These are phyloP conservation scores for Pyropia haitanensis DNA, from an alignment of 23 red algal species.

Conservation along the genomic window DNA sequence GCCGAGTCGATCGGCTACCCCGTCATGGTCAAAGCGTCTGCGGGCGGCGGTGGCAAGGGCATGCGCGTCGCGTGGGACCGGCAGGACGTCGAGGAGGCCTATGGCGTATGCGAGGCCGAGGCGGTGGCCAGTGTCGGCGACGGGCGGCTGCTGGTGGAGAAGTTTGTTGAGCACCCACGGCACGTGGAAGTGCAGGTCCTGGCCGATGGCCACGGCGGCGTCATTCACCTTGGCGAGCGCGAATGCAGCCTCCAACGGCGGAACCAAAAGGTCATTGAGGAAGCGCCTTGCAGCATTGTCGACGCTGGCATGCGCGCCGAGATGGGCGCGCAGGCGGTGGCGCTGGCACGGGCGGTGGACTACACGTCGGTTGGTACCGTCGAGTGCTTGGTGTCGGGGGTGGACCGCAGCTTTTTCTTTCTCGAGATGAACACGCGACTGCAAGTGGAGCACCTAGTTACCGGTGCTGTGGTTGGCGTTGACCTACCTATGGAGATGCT, in stretches of 20 bases:
- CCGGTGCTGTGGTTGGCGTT: conserved; percentile 34
- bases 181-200: conserved; percentile 66
- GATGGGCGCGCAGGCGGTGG: conserved; percentile 41
- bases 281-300: conserved; percentile 41
- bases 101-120: conserved; percentile 7
- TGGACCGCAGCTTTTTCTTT: conserved; percentile 23
- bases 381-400: conserved; percentile 30
- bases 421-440: conserved; percentile 75
- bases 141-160: conserved; percentile 36
- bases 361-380: conserved; percentile 49
- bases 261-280: conserved; percentile 69
- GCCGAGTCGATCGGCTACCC: conserved; percentile 39
- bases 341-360: conserved; percentile 16
- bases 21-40: conserved; percentile 55
- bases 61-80: conserved; percentile 23
- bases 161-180: conserved; percentile 40
- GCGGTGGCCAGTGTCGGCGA: conserved; percentile 30
- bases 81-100: conserved; percentile 14
- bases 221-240: conserved; percentile 37
- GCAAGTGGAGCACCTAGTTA: conserved; percentile 48
- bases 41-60: conserved; percentile 52
- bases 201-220: conserved; percentile 19
- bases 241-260: conserved; percentile 59
- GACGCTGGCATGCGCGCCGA: conserved; percentile 3
- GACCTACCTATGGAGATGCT: conserved; percentile 29